Percentiles rank a stretch among this genome's conserved stretches.
Conservation (phyloP, 2,329 filamentous ascomycete species). For the Colletotrichum lini region DNA sequence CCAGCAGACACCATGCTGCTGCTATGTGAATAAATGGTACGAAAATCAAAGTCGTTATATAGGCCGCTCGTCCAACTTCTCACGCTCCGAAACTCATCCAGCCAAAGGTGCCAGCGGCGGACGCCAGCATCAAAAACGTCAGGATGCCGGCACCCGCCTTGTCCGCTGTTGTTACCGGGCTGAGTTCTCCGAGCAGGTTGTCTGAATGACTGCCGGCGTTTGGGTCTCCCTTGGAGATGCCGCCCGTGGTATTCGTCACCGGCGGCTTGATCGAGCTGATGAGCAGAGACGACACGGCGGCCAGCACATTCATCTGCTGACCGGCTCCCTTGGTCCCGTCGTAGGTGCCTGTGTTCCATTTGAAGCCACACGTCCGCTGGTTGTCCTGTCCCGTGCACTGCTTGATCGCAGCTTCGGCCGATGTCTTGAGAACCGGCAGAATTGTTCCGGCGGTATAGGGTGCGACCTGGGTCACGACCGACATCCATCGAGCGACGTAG, state of each 20-base stretch:
- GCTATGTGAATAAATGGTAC: slow-evolving; percentile 24
- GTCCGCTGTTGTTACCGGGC: slow-evolving; percentile 60
- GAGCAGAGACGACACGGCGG: slow-evolving; percentile 68
- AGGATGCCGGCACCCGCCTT: slow-evolving; percentile 64
- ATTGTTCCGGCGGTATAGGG: slow-evolving; percentile 67
- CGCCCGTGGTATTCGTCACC: slow-evolving; percentile 64
- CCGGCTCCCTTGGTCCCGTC: slow-evolving; percentile 71
- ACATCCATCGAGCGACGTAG: slow-evolving; percentile 71
- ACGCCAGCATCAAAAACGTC: slow-evolving; percentile 60
- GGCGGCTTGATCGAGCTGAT: slow-evolving; percentile 58
- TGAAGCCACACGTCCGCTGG: slow-evolving; percentile 67
- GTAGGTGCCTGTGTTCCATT: slow-evolving; percentile 66
- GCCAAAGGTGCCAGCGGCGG: slow-evolving; percentile 58
- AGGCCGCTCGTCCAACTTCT: slow-evolving; percentile 19
- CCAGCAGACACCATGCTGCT: slow-evolving; percentile 32
- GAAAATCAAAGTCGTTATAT: slow-evolving; percentile 36
- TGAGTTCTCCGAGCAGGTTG: slow-evolving; percentile 49
- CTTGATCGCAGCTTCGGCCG: slow-evolving; percentile 67
- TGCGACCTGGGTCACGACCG: slow-evolving; percentile 66
- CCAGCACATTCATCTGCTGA: slow-evolving; percentile 72
- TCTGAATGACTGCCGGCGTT: slow-evolving; percentile 58
- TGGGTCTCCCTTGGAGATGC: slow-evolving; percentile 61
- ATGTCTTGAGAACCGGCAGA: slow-evolving; percentile 64
- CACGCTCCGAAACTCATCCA: slow-evolving; percentile 64
- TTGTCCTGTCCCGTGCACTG: slow-evolving; percentile 67